phyloP scores from a whole-genome alignment of 345 rosid species.

The Tarenaya hassleriana region DNA sequence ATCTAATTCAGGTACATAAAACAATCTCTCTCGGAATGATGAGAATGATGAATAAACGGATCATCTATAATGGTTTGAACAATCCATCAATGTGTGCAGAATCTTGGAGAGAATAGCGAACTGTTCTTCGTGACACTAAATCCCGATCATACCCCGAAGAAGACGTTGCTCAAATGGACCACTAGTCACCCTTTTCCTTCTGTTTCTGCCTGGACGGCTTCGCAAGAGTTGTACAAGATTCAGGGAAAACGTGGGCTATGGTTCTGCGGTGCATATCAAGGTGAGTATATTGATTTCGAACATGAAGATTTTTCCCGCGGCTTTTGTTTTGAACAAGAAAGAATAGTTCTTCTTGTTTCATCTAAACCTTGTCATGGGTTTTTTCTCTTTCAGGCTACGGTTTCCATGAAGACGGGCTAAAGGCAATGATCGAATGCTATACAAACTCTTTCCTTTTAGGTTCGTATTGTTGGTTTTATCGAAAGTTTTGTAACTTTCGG shows the following conservation, averaged over 20 bases:
- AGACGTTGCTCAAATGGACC: constrained; percentile 66
- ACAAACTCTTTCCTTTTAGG: background rate
- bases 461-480: background rate
- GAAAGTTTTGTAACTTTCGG: background rate
- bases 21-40: background rate
- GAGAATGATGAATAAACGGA: too few species aligned
- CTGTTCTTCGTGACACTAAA: constrained; percentile 83
- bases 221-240: constrained; percentile 59
- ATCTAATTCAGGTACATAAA: constrained; percentile 71
- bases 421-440: constrained; percentile 36
- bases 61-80: too few species aligned
- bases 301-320: too few species aligned
- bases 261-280: constrained; percentile 94
- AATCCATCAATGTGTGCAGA: constrained; percentile 39
- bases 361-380: background rate
- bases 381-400: constrained; percentile 62
- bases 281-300: too few species aligned
- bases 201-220: constrained; percentile 77
- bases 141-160: constrained; percentile 55
- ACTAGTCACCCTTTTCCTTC: constrained; percentile 92
- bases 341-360: background rate
- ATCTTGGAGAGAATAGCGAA: constrained; percentile 53
- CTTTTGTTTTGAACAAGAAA: too few species aligned
- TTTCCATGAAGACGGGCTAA: constrained; percentile 91
- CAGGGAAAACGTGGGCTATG: constrained; percentile 84